Percentiles rank a stretch among this genome's conserved stretches.
Conservation (phyloP, 179 eudicot species). For the Silene vulgaris region DNA sequence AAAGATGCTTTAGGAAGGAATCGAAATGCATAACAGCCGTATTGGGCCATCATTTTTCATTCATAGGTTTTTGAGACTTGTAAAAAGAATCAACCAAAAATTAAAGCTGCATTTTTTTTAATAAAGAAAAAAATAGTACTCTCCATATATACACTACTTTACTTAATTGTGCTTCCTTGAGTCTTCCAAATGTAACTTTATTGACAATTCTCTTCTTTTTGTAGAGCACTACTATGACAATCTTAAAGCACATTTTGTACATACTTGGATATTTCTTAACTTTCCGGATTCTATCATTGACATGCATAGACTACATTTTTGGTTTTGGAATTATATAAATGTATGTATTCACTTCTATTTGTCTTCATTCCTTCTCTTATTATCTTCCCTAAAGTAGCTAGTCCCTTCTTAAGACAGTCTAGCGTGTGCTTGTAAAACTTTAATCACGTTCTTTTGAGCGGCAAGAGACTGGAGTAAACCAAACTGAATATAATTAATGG, state of each 20-base stretch:
- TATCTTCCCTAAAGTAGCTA: too few species aligned
- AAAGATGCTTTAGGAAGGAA: constrained; percentile 15
- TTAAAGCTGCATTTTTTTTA: not conserved
- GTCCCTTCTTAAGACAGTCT: too few species aligned
- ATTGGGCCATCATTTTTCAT: constrained; percentile 17
- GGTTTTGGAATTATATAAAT: not conserved
- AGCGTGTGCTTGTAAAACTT: too few species aligned
- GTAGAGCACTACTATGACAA: constrained; percentile 13
- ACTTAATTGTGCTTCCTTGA: constrained; percentile 8
- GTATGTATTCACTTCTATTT: not conserved
- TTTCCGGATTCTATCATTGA: constrained; percentile 13
- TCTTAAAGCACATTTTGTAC: constrained; percentile 16
- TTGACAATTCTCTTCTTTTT: constrained; percentile 21
- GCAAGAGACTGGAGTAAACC: too few species aligned
- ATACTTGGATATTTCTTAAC: constrained; percentile 3
- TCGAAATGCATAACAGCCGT: constrained; percentile 20
- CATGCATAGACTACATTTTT: not conserved
- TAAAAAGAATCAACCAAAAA: not conserved
- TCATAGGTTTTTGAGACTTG: constrained; percentile 17
- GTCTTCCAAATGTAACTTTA: constrained; percentile 18
- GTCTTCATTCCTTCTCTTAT: not conserved
- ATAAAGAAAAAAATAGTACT: not conserved
- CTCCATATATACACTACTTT: not conserved
- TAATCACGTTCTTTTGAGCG: too few species aligned
- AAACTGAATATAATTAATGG: too few species aligned